Evolutionary conservation across 108 stramenopile genomes (phyloP), one percentile per base, ranked within the genome.

Genomic region (Fistulifera pelliculosa): DNA sequence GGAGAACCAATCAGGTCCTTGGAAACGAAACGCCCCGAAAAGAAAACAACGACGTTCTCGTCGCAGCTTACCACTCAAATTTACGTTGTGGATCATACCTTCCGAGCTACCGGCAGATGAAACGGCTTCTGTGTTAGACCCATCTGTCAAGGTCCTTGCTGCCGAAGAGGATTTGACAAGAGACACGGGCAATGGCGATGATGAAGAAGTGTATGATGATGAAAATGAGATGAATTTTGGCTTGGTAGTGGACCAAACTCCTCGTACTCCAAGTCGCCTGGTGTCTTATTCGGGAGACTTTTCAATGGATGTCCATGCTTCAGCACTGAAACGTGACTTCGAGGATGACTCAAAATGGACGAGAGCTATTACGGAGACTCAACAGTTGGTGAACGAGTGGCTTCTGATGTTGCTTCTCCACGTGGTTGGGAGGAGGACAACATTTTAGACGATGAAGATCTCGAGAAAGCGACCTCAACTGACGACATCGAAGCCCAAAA

Each of bases 211-310:
- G 13, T 54, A 56, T 44, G 66, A 67, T 18, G 64, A 71, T 27
- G 61, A 21, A 28, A 61, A 38, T 41, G 49, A 41, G 11, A 41
- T 41, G 14, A 56, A 50, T 10, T 74, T 58, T 43, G 67, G 66
- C 11, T 62, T 62, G 2, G 52, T 74, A 43, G 73, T 74, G 6
- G 67, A 69, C 56, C 73, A 68, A n/a, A 60, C 54, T 13, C 23
- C 56, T 19, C 38, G 52, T 47, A 39, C 49, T 64, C 8, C 42
- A 39, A 19, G 44, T 1, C 16, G 63, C 16, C 10, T 16, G 47
- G 38, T 28, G 38, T 41, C 16, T 24, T 21, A 26, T n/a, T 49
- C 48, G 52, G 58, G 28, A 7, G 27, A 48, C 26, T 18, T 18
- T 41, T 21, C 18, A 42, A 26, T 41, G 39, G 25, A 41, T 24